Evolutionary conservation across 2,329 filamentous ascomycete species (phyloP), one percentile per base, ranked within the genome.

Genomic region (Exophiala alcalophila): DNA sequence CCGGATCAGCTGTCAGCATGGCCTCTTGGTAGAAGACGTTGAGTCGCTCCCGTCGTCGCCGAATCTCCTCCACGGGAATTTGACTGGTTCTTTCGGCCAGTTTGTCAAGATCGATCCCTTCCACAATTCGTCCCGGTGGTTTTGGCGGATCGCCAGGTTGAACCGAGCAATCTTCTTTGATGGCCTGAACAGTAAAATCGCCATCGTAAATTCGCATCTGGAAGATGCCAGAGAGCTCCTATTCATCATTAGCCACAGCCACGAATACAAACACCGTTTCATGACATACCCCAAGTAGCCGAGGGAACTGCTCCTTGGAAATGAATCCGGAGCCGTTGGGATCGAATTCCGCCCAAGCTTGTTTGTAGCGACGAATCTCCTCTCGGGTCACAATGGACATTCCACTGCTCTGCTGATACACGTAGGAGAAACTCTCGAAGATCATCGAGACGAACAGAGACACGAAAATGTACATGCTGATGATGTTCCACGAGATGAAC

Each of bases 381-480:
- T 96, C 89, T 53, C 92, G 79, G 58, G 88, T 94, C 57, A 98
- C 84, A 49, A 86, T 84, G 4, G 86, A 88, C 56, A 96, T 76
- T n/a, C 89, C 88, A 59, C 86, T 95, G 48, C 91, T 96, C 51
- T 89, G 81, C 68, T 98, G 94, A 63, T 97, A 98, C 52, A 98
- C 92, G 60, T 98, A 98, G 63, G 89, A 95, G 74, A 98, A 98
- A 67, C 90, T 97, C 70, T 98, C 92, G 68, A 94, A 98, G 56
- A 98, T 98, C 63, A 98, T 81, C 34, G 92, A 98, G 46, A 98
- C 91, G 65, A 98, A 98, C 61, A 98, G 71, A 60, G 91, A 96
- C 61, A 97, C 91, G 60, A 98, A 98, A 59, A 98, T 94, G 68
- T 98, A 98, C 92, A 98, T 98, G 84, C 91, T 97, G 66, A 98